Percentiles rank a stretch among this genome's conserved stretches.
Evolutionary conservation across 192 early-diverging fungal species (phyloP).

Genomic region (Coemansia umbellata): DNA sequence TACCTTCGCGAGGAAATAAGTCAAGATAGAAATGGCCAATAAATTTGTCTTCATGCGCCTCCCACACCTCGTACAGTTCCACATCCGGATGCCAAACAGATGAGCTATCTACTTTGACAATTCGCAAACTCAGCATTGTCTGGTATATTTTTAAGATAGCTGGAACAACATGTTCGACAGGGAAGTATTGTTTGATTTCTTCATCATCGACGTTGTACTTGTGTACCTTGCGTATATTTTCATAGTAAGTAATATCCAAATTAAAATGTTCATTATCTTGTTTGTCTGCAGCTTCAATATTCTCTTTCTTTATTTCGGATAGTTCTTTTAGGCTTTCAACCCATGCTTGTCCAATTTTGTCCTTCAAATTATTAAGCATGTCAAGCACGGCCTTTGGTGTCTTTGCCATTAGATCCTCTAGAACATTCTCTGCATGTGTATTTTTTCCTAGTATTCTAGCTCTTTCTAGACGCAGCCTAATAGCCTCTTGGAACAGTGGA

Average conservation of each 20-base stretch:
- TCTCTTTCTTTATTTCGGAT: slow-evolving; percentile 55
- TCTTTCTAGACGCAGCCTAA: slow-evolving; percentile 33
- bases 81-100: slow-evolving; percentile 69
- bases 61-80: slow-evolving; percentile 60
- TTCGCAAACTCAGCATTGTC: slow-evolving; percentile 57
- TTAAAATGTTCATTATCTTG: slow-evolving; percentile 32
- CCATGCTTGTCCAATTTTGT: slow-evolving; percentile 52
- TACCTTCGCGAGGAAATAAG: slow-evolving; percentile 57
- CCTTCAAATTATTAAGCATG: slow-evolving; percentile 59
- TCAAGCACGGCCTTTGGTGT: slow-evolving; percentile 50
- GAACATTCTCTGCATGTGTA: slow-evolving; percentile 57
- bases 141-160: slow-evolving; percentile 63
- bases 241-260: slow-evolving; percentile 67
- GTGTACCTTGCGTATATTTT: slow-evolving; percentile 57
- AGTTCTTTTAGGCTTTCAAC: slow-evolving; percentile 50
- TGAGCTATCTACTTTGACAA: slow-evolving; percentile 54
- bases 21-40: slow-evolving; percentile 61
- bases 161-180: slow-evolving; percentile 50
- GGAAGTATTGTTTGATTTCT: slow-evolving; percentile 66
- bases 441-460: slow-evolving; percentile 57
- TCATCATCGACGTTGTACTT: slow-evolving; percentile 63
- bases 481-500: slow-evolving; percentile 49
- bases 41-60: slow-evolving; percentile 45
- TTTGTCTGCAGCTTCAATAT: slow-evolving; percentile 18
- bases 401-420: slow-evolving; percentile 75